Evolutionary conservation across 768 basidiomycete species (phyloP).

Genomic region (Lentinus brumalis): DNA sequence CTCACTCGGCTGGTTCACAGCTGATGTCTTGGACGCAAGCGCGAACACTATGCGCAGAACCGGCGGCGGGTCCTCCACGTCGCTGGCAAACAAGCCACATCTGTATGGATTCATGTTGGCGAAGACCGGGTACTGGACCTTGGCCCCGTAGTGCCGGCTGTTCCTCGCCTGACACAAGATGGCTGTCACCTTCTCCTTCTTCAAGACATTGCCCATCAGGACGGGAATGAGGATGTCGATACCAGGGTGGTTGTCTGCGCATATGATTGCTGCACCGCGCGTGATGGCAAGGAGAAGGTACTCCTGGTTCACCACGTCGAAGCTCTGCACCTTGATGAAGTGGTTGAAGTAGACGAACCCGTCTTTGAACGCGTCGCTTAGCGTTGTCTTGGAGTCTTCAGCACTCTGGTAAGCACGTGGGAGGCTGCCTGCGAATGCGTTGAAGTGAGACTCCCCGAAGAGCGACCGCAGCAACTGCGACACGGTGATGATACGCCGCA

Average conservation of each 20-base stretch:
- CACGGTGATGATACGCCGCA: conserved; percentile 8
- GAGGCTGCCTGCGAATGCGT: background rate
- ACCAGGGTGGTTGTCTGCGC: conserved; percentile 25
- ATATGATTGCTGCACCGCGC: conserved; percentile 33
- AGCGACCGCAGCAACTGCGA: conserved; percentile 18
- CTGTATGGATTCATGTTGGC: conserved; percentile 28
- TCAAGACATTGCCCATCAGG: conserved; percentile 14
- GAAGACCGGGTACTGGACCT: conserved; percentile 21
- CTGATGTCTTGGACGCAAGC: conserved; percentile 7
- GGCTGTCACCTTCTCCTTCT: conserved; percentile 23
- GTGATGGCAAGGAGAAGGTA: conserved; percentile 26
- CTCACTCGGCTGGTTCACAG: background rate
- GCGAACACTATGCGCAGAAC: conserved; percentile 27
- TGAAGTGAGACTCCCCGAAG: background rate
- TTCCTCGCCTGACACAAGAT: conserved; percentile 32
- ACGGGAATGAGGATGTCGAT: conserved; percentile 33
- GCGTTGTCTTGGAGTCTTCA: background rate
- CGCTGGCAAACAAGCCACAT: conserved; percentile 20
- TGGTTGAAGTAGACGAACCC: conserved; percentile 34
- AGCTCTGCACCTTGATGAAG: conserved; percentile 31
- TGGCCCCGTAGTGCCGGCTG: conserved; percentile 15
- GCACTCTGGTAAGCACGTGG: background rate
- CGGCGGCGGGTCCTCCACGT: conserved; percentile 22
- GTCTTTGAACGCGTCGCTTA: conserved; percentile 23
- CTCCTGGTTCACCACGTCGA: conserved; percentile 19